Evolutionary conservation across 2,329 filamentous ascomycete species (phyloP).

Genomic region (Neonectria faginata): DNA sequence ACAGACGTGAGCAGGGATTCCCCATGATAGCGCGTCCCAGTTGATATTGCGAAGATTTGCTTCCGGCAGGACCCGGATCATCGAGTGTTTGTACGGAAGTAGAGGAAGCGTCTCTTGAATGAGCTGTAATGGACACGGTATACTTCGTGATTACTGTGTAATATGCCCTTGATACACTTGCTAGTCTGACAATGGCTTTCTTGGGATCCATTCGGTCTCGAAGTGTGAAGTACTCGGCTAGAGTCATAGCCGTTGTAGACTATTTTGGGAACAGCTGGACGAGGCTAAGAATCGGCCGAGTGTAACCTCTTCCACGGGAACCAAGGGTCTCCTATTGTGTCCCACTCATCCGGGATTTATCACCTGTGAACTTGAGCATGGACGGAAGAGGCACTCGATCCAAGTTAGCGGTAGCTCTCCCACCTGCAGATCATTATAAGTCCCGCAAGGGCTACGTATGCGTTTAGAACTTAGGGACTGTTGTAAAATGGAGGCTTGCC

Average conservation of each 20-base stretch:
- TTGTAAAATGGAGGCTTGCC: too few species aligned
- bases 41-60: constrained; percentile 9
- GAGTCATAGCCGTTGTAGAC: too few species aligned
- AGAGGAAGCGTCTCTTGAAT: too few species aligned
- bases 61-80: not conserved
- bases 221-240: not conserved
- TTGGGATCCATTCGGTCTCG: not conserved
- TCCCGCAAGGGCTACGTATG: too few species aligned
- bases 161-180: too few species aligned
- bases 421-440: not conserved
- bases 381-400: not conserved
- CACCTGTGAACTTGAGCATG: not conserved
- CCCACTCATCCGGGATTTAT: not conserved
- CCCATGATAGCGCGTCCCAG: not conserved
- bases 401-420: not conserved
- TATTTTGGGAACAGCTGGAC: not conserved
- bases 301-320: not conserved
- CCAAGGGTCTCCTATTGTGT: not conserved
- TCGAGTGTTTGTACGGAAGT: not conserved
- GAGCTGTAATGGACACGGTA: too few species aligned
- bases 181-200: too few species aligned
- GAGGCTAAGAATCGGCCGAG: constrained; percentile 7
- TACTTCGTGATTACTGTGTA: too few species aligned
- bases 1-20: not conserved
- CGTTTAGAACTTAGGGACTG: too few species aligned